A percentile compares a stretch with the other conserved stretches of the same genome.
Conservation (phyloP, 140 eudicot species). For the Eryngium alpinum region DNA sequence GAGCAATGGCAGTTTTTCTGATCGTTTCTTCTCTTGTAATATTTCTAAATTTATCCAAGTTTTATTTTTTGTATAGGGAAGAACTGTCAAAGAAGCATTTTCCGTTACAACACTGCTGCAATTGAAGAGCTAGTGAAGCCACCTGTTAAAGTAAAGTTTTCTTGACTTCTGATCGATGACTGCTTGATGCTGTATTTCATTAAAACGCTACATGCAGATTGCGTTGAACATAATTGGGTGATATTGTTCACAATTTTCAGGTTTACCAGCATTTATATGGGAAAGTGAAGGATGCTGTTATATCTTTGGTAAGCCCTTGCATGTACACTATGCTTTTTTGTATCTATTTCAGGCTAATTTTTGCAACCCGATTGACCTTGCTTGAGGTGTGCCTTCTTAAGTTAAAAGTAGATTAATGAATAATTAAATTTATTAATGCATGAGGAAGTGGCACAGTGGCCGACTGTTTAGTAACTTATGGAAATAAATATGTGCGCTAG, state of each 20-base stretch:
- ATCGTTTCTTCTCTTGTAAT: neutral
- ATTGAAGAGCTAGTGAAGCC: conserved; percentile 54
- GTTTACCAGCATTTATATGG: conserved; percentile 66
- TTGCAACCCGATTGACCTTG: conserved; percentile 63
- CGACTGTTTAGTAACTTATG: neutral
- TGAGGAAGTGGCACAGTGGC: neutral
- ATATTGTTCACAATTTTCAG: conserved; percentile 29
- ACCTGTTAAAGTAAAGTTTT: conserved; percentile 38
- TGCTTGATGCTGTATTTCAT: conserved; percentile 59
- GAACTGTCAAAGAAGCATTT: conserved; percentile 18
- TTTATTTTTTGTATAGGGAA: conserved; percentile 27
- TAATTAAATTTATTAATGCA: neutral
- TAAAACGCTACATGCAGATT: no score
- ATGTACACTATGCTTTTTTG: neutral
- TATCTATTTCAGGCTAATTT: neutral
- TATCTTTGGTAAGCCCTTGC: conserved; percentile 64
- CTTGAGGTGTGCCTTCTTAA: conserved; percentile 60
- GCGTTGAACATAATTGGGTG: neutral
- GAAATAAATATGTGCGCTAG: neutral
- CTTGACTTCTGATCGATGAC: conserved; percentile 52
- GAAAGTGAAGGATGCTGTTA: conserved; percentile 91
- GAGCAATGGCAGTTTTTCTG: neutral
- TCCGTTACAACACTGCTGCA: conserved; percentile 40
- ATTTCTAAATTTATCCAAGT: neutral
- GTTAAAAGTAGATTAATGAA: neutral